Base-by-base conservation (phyloP, 768 basidiomycete genomes). In the Megacollybia marginata region DNA sequence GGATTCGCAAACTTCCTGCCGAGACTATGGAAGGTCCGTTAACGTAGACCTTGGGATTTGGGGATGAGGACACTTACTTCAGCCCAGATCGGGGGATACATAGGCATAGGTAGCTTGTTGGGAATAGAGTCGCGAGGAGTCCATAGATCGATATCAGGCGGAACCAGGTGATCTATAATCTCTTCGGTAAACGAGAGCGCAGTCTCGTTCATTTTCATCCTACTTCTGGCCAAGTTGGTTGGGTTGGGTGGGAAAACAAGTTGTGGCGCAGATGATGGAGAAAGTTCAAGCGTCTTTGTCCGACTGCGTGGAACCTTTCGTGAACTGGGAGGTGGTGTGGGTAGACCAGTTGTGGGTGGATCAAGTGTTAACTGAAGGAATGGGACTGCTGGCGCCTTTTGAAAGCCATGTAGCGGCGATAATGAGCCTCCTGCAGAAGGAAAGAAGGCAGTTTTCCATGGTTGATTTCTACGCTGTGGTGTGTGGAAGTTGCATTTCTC, bases 1-100 rank as follows among this genome's bases (percentile, higher is more conserved):
- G 5, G 83, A 77, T 62, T 92, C 89, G 66, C 89, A 91, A 2
- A 92, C 74, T 65, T 91, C 89, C 66, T 90, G 88, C 38, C 89
- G 79, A 20, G 87, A 85, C 88, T 90, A 48, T 46, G 16, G 13
- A 42, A 54, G 20, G 31, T 19, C 34, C 54, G 10, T 57, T 28
- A 52, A 19, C 15, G 38, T 45, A 19, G 43, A 42, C 36, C 18
- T 35, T 46, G 9, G 40, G 9, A 20, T 10, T 20, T 32, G 20
- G 11, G 15, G 33, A 28, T 33, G 3, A 16, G 11, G 40, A 7
- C 19, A 45, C 58, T 56, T 56, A 73, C 74, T 57, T 70, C 56
- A 7, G 72, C 67, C 74, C 74, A 76, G 16, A 74, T 67, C 4
- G 69, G 74, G 15, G 74, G 74, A 48, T 57, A 58, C 0, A 16